Evolutionary conservation across 306 rosid species (phyloP).

Genomic region (Benincasa hispida): DNA sequence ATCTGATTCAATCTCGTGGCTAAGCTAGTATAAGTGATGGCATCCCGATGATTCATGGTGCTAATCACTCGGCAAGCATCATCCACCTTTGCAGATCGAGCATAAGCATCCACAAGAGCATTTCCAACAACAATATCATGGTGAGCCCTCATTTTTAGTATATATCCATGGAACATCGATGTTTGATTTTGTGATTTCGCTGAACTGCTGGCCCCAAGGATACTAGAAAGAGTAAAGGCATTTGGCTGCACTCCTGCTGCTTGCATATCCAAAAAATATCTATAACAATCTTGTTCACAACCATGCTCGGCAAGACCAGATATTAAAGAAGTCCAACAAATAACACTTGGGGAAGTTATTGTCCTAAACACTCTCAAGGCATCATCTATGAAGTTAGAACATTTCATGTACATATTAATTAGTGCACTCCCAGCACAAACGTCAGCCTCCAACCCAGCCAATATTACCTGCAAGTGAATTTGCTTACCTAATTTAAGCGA

Average conservation of each 20-base stretch:
- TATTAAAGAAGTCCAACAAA: slow-evolving; percentile 64
- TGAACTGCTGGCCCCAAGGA: slow-evolving; percentile 31
- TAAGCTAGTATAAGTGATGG: slow-evolving; percentile 50
- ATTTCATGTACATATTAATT: slow-evolving; percentile 58
- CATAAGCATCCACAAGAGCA: slow-evolving; percentile 68
- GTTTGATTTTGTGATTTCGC: slow-evolving; percentile 30
- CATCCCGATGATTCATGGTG: slow-evolving; percentile 37
- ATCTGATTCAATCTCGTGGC: slow-evolving; percentile 42
- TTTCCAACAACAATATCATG: slow-evolving; percentile 37
- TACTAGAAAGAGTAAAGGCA: slow-evolving; percentile 35
- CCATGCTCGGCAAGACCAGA: slow-evolving; percentile 48
- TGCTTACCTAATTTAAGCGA: slow-evolving; percentile 42
- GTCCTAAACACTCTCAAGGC: slow-evolving; percentile 35
- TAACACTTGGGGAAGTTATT: slow-evolving; percentile 34
- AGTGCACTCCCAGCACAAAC: slow-evolving; percentile 41
- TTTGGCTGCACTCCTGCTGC: slow-evolving; percentile 43
- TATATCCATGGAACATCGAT: slow-evolving; percentile 35
- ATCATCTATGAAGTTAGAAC: slow-evolving; percentile 24
- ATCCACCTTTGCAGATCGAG: slow-evolving; percentile 31
- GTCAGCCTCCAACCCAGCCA: slow-evolving; percentile 44
- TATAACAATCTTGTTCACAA: slow-evolving; percentile 33
- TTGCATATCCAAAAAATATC: slow-evolving; percentile 37
- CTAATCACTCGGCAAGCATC: slow-evolving; percentile 37
- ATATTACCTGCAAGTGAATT: slow-evolving; percentile 34
- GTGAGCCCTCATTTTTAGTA: slow-evolving; percentile 34